Evolutionary conservation across 495 filamentous ascomycete genomes (phyloP), one percentile per base, ranked within the genome.

Genomic region (Podospora anserina): DNA sequence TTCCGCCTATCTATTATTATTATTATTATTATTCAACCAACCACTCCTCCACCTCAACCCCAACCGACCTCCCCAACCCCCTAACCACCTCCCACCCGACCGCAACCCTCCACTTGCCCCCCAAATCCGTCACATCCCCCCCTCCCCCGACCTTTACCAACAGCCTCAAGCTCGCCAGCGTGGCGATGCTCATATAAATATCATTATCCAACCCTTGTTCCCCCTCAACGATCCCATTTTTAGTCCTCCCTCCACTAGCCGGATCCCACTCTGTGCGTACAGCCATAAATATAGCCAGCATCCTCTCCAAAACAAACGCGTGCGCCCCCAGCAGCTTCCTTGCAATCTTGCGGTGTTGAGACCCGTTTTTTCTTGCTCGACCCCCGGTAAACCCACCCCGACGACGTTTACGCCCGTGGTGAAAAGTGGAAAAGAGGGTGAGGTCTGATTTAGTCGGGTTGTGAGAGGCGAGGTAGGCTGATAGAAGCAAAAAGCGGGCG

Each of bases 381-480:
- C 86, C 84, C 78, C 2, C 70, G 73, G 73, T 60, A 16, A 71
- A 67, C 0, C 77, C 77, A 49, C 82, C 78, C 54, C 79, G 71
- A 1, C 79, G 77, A 3, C 72, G 68, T 13, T 75, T 87, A 4
- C 77, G 74, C 9, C 82, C 77, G 23, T 91, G 87, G 65, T 88
- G 88, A 74, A 88, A 85, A 66, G 93, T 96, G 65, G 90, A 94
- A 82, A 99, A 98, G 74, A 94, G 89, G 32, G 88, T 84, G 2
- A 88, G 83, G 77, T 99, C 95, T 53, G 90, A 85, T 56, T 88
- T 82, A 19, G 92, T 84, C 0, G 91, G 88, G 74, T 92, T 98
- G 81, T 94, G 91, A 4, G 93, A 97, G 68, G 94, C 92, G 4
- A 99, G 87, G 79, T 97, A 99, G 23, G 94, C 89, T 61, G 93